phyloP scores from a whole-genome alignment of 2,329 filamentous ascomycete species.

The Epichloe festucae region DNA sequence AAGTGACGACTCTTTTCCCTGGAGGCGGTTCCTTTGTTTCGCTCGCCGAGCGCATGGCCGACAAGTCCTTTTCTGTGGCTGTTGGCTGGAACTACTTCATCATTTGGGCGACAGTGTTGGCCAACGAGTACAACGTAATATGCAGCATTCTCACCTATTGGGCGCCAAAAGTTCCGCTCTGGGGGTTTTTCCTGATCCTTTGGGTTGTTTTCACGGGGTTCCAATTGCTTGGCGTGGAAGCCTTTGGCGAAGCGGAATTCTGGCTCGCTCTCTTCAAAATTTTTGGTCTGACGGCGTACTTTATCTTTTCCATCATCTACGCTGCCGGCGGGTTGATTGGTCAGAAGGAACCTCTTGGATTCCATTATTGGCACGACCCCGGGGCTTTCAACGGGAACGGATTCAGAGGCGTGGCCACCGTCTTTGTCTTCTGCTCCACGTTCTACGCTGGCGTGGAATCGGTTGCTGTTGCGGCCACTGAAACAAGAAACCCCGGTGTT shows the following conservation, averaged over 20 bases:
- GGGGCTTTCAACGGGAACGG: constrained; percentile 57
- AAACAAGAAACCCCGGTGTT: constrained; percentile 43
- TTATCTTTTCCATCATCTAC: constrained; percentile 62
- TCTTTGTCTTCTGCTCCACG: constrained; percentile 57
- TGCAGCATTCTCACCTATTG: constrained; percentile 54
- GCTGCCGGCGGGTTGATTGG: constrained; percentile 54
- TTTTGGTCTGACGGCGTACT: constrained; percentile 55
- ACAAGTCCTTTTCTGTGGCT: constrained; percentile 54
- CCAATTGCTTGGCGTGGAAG: constrained; percentile 58
- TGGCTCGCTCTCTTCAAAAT: constrained; percentile 67
- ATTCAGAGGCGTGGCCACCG: constrained; percentile 50
- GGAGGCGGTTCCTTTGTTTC: constrained; percentile 60
- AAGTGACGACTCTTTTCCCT: constrained; percentile 61
- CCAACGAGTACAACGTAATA: constrained; percentile 60
- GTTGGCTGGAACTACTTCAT: constrained; percentile 63
- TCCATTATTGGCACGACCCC: constrained; percentile 58
- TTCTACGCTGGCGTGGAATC: constrained; percentile 57
- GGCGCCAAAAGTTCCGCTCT: constrained; percentile 47
- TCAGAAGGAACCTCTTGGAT: constrained; percentile 45
- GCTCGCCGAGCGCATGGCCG: constrained; percentile 57
- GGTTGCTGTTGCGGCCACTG: constrained; percentile 49
- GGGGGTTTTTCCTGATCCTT: constrained; percentile 62
- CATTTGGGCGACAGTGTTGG: constrained; percentile 52
- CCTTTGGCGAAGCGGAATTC: constrained; percentile 70
- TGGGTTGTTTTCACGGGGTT: constrained; percentile 58